These are phyloP conservation scores for Solanum chmielewskii DNA, from an alignment of 257 asterid genomes.

Conservation along the genomic window DNA sequence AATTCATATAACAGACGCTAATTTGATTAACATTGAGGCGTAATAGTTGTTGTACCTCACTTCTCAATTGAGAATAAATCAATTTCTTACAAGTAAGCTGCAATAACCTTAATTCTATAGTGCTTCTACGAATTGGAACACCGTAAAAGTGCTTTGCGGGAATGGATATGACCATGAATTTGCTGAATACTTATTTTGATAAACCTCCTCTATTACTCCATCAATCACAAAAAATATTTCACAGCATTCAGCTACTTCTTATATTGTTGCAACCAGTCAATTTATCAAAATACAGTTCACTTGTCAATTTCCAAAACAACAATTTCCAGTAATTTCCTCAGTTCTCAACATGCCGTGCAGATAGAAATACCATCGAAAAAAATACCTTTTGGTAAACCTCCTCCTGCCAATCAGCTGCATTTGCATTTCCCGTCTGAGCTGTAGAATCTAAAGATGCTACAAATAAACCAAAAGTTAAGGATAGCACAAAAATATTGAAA, in stretches of 20 bases:
- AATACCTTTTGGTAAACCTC: constrained; percentile 87
- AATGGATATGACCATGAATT: not conserved
- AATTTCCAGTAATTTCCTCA: not conserved
- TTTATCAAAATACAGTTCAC: not conserved
- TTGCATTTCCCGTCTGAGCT: constrained; percentile 66
- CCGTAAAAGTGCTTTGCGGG: not conserved
- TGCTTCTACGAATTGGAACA: not conserved
- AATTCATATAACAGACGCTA: not conserved
- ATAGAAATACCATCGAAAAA: not conserved
- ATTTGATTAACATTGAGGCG: not conserved
- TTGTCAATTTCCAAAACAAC: not conserved
- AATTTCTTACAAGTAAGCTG: not conserved
- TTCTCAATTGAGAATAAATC: not conserved
- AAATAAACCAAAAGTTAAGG: not conserved
- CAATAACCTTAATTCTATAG: not conserved
- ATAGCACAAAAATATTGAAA: not conserved
- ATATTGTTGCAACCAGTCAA: not conserved
- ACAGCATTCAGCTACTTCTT: not conserved
- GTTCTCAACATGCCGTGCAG: not conserved
- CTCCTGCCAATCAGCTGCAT: constrained; percentile 87
- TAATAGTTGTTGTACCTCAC: not conserved
- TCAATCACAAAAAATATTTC: not conserved
- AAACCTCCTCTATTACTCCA: not conserved
- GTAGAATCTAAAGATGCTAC: constrained; percentile 80
- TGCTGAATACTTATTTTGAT: not conserved